Conservation (phyloP, 2,329 filamentous ascomycete genomes). For the Nemania abortiva region DNA sequence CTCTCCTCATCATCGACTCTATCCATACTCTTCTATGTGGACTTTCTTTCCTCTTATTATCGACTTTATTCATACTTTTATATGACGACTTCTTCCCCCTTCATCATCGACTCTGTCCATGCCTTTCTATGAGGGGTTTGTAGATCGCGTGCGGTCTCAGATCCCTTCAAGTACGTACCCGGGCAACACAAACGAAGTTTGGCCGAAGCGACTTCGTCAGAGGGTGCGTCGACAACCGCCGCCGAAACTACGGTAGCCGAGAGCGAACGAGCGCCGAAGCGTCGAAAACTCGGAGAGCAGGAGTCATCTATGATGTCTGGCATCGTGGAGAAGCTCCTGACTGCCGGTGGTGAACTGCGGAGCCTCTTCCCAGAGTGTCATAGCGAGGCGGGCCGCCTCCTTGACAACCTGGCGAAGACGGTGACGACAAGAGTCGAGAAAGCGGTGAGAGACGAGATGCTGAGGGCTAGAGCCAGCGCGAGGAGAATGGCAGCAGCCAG, state of each 20-base stretch:
- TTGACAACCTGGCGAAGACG: neutral
- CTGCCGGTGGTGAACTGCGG: neutral
- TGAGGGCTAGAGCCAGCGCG: neutral
- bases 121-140: neutral
- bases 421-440: neutral
- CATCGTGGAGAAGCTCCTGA: neutral
- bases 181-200: too few species aligned
- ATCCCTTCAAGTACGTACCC: too few species aligned
- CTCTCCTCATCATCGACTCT: constrained; percentile 4
- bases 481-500: neutral
- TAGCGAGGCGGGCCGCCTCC: neutral
- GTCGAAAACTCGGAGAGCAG: neutral
- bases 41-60: constrained; percentile 11
- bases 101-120: constrained; percentile 3
- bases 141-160: too few species aligned
- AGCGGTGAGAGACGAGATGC: neutral
- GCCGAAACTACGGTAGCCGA: neutral
- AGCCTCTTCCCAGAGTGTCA: neutral
- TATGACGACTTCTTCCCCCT: constrained; percentile 21
- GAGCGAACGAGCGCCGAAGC: neutral
- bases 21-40: neutral
- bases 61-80: neutral
- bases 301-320: neutral
- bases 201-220: too few species aligned
- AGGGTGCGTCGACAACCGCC: too few species aligned